phyloP scores from a whole-genome alignment of 352 stramenopile species.

The Globisporangium ultimum region DNA sequence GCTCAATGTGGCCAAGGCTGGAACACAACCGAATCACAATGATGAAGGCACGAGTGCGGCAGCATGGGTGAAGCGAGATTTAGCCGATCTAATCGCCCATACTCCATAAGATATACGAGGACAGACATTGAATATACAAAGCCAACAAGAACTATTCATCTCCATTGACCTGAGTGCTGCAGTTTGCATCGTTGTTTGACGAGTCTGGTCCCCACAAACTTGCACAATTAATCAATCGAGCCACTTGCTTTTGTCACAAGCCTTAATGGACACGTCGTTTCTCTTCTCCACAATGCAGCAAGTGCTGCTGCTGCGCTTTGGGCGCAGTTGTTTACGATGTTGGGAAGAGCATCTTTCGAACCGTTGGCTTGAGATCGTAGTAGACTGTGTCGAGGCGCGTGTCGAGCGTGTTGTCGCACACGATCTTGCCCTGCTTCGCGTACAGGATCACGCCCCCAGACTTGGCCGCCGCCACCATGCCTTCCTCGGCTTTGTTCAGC shows the following conservation, averaged over 20 bases:
- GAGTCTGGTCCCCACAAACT: no score
- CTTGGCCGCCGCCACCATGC: conserved; percentile 80
- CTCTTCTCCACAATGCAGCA: no score
- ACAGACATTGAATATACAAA: not conserved
- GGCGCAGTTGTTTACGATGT: conserved; percentile 24
- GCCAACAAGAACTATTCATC: no score
- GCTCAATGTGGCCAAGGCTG: no score
- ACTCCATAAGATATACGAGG: not conserved
- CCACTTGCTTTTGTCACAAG: not conserved
- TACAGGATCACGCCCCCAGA: conserved; percentile 84
- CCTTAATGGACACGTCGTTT: not conserved
- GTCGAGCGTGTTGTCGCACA: conserved; percentile 98
- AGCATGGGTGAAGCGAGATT: conserved; percentile 10
- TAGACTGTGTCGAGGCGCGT: conserved; percentile 82
- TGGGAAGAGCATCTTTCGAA: conserved; percentile 80
- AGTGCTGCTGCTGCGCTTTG: no score
- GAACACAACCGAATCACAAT: no score
- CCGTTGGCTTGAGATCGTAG: conserved; percentile 78
- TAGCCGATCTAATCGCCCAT: conserved; percentile 5
- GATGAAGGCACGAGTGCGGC: not conserved
- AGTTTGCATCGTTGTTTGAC: not conserved
- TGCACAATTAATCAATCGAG: not conserved
- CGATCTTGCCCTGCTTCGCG: conserved; percentile 93
- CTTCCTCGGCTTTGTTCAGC: conserved; percentile 84
- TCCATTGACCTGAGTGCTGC: no score